These are phyloP conservation scores for Vanilla planifolia DNA, from an alignment of 106 monocot species.

Conservation along the genomic window DNA sequence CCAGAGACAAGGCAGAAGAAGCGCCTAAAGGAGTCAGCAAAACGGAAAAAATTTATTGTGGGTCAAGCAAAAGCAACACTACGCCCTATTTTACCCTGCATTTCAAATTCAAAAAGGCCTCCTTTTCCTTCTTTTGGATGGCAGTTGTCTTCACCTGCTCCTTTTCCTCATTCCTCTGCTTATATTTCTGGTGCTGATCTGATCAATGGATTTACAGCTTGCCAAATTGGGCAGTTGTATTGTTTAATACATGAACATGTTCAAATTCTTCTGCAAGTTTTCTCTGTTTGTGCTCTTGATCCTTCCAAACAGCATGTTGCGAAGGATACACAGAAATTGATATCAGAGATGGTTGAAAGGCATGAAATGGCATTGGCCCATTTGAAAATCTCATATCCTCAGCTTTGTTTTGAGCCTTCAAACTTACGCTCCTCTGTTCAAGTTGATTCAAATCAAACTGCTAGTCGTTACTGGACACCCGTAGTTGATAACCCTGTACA, in stretches of 20 bases:
- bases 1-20: slow-evolving; percentile 80
- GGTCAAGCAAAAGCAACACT: slow-evolving; percentile 35
- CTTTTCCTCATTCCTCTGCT: slow-evolving; percentile 19
- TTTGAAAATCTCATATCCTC: slow-evolving; percentile 38
- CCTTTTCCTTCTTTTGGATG: slow-evolving; percentile 16
- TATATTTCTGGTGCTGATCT: slow-evolving; percentile 19
- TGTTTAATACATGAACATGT: slow-evolving; percentile 81
- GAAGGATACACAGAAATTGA: slow-evolving; percentile 40
- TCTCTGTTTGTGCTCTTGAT: slow-evolving; percentile 75
- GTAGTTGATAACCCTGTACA: slow-evolving; percentile 28
- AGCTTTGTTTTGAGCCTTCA: slow-evolving; percentile 37
- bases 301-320: slow-evolving; percentile 58
- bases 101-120: slow-evolving; percentile 19
- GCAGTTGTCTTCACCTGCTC: slow-evolving; percentile 15
- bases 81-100: slow-evolving; percentile 68
- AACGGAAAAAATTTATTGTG: slow-evolving; percentile 20
- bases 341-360: slow-evolving; percentile 54
- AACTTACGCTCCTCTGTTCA: slow-evolving; percentile 36
- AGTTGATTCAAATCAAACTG: slow-evolving; percentile 20
- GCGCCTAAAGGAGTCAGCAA: slow-evolving; percentile 26
- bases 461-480: slow-evolving; percentile 40
- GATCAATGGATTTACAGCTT: slow-evolving; percentile 48
- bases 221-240: slow-evolving; percentile 73
- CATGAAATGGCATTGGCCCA: slow-evolving; percentile 46
- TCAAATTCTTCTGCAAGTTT: slow-evolving; percentile 83